Conservation (phyloP, 1,139 yeast species). For the Kodamaea sp. region DNA sequence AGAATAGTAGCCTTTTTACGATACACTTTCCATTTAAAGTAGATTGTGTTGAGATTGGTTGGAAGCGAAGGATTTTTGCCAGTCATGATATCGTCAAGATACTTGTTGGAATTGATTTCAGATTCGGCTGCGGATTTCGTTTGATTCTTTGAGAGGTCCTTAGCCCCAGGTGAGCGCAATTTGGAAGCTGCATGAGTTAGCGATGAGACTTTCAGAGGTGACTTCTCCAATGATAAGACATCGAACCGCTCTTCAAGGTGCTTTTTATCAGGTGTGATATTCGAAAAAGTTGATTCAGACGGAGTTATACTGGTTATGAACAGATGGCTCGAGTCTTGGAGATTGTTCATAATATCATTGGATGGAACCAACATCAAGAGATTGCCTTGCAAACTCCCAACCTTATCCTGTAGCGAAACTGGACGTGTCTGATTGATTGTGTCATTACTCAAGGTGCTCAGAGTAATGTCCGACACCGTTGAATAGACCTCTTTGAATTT, state of each 20-base stretch:
- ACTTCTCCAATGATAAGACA: conserved; percentile 9
- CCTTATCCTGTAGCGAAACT: conserved; percentile 15
- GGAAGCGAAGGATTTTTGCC: conserved; percentile 39
- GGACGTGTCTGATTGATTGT: conserved; percentile 2
- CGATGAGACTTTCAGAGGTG: background rate
- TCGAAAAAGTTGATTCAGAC: conserved; percentile 25
- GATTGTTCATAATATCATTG: conserved; percentile 2
- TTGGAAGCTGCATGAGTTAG: background rate
- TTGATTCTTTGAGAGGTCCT: background rate
- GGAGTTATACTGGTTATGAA: conserved; percentile 29
- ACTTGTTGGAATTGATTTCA: conserved; percentile 25
- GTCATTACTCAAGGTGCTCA: background rate
- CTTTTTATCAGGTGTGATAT: conserved; percentile 29
- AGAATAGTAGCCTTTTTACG: conserved; percentile 84
- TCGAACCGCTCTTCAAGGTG: conserved; percentile 25
- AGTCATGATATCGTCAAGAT: conserved; percentile 38
- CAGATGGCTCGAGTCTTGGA: conserved; percentile 6
- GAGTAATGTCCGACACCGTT: background rate
- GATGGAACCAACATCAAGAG: conserved; percentile 14
- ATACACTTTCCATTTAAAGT: conserved; percentile 74
- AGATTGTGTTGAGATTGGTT: conserved; percentile 39
- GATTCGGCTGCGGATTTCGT: background rate
- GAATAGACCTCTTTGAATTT: conserved; percentile 15
- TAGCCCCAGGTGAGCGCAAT: background rate
- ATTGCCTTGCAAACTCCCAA: conserved; percentile 23